A percentile compares a stretch with the other conserved stretches of the same genome.
Conservation (phyloP, 169 alveolate species). For the Perkinsus marinus region DNA sequence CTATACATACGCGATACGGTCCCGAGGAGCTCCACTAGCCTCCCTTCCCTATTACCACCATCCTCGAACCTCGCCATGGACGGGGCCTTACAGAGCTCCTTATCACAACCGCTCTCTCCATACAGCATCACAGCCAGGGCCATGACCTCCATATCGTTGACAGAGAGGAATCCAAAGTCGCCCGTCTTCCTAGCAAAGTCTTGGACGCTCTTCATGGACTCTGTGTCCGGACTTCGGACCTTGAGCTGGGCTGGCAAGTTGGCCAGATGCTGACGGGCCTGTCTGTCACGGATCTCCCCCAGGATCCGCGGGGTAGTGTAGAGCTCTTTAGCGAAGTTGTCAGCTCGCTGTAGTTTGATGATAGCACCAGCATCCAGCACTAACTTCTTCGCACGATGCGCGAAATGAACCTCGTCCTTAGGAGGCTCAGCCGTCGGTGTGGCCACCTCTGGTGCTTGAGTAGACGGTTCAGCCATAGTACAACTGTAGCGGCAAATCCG, state of each 20-base stretch:
- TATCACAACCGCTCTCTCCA: slow-evolving; percentile 3
- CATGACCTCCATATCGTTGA: slow-evolving; percentile 31
- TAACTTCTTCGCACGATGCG: not conserved
- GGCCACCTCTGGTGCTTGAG: not conserved
- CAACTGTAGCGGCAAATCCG: not conserved
- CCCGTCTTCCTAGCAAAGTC: slow-evolving; percentile 43
- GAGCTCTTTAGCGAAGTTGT: slow-evolving; percentile 17
- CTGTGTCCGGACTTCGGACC: not conserved
- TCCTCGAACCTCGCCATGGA: not conserved
- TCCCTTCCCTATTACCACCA: not conserved
- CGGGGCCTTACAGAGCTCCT: not conserved
- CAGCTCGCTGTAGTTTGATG: slow-evolving; percentile 14
- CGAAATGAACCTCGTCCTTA: not conserved
- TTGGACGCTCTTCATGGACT: not conserved
- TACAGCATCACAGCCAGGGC: slow-evolving; percentile 31
- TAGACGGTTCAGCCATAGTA: not conserved
- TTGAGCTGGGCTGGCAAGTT: slow-evolving; percentile 6
- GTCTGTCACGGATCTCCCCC: slow-evolving; percentile 40
- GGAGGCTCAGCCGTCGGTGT: not conserved
- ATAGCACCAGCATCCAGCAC: slow-evolving; percentile 49
- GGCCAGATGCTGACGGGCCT: slow-evolving; percentile 24
- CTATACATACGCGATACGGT: no score
- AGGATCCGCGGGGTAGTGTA: slow-evolving; percentile 37
- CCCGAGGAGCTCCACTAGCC: not conserved
- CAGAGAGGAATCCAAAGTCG: slow-evolving; percentile 22